These are phyloP conservation scores for Hymenoscyphus scutula DNA, from an alignment of 2,329 filamentous ascomycete species.

Conservation along the genomic window DNA sequence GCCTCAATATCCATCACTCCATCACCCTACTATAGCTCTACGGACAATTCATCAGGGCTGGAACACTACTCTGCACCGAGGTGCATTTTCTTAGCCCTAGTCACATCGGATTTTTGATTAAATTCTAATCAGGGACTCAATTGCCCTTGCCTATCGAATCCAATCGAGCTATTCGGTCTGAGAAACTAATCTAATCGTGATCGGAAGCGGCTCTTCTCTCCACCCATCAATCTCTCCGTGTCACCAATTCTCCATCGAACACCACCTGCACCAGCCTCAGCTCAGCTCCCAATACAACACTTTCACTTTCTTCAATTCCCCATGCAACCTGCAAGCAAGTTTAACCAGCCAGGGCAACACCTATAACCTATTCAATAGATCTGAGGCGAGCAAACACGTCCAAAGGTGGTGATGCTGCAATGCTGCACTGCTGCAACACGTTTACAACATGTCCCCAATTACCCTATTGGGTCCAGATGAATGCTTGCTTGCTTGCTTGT, in stretches of 20 bases:
- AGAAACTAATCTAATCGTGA: neutral
- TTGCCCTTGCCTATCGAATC: too few species aligned
- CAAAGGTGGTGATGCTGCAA: neutral
- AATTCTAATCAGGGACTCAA: neutral
- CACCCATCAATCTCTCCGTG: neutral
- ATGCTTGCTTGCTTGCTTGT: neutral
- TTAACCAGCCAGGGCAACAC: neutral
- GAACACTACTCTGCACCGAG: too few species aligned
- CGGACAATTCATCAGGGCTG: too few species aligned
- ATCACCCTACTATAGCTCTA: too few species aligned
- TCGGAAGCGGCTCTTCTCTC: conserved; percentile 4
- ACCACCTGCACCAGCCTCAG: neutral
- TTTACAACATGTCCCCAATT: neutral
- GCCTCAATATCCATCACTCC: neutral
- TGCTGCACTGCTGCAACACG: neutral
- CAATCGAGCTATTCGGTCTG: neutral
- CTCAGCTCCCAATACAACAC: neutral
- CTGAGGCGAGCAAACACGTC: conserved; percentile 1
- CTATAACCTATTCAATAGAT: neutral
- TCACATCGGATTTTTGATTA: neutral
- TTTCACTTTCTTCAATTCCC: neutral
- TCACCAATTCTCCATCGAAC: neutral
- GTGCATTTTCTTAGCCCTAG: neutral
- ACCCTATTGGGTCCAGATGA: neutral
- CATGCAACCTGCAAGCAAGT: neutral